A percentile compares a stretch with the other conserved stretches of the same genome.
Evolutionary conservation across 2,329 filamentous ascomycete genomes (phyloP).

Genomic region (Aspergillus floridensis): DNA sequence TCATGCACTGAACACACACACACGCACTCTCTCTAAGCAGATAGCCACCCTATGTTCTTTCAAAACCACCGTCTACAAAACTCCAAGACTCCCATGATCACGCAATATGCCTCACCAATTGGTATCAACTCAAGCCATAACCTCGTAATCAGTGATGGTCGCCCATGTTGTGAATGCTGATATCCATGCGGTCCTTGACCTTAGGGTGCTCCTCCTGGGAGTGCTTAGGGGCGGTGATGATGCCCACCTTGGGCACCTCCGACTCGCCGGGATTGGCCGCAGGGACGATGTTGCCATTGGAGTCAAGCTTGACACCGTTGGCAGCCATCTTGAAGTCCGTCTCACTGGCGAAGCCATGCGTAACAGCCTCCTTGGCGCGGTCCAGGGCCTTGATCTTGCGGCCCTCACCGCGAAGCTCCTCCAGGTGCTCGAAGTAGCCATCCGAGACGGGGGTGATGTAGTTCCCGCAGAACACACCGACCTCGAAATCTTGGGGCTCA

Average conservation of each 20-base stretch:
- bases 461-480: slow-evolving; percentile 86
- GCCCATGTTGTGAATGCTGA: slow-evolving; percentile 59
- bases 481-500: slow-evolving; percentile 68
- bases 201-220: slow-evolving; percentile 37
- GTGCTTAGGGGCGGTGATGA: slow-evolving; percentile 18
- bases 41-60: slow-evolving; percentile 17
- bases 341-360: slow-evolving; percentile 60
- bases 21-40: slow-evolving; percentile 12
- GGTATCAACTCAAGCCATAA: slow-evolving; percentile 8
- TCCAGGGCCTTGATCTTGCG: slow-evolving; percentile 66
- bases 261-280: slow-evolving; percentile 29
- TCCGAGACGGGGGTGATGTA: slow-evolving; percentile 79
- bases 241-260: slow-evolving; percentile 25
- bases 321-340: slow-evolving; percentile 62
- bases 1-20: slow-evolving; percentile 8
- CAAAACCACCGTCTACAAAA: slow-evolving; percentile 18
- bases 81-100: slow-evolving; percentile 21
- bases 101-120: slow-evolving; percentile 10
- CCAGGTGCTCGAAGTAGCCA: slow-evolving; percentile 79
- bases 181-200: slow-evolving; percentile 55
- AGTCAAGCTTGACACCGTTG: slow-evolving; percentile 59
- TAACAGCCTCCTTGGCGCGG: slow-evolving; percentile 62
- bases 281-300: slow-evolving; percentile 57
- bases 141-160: slow-evolving; percentile 41
- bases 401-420: slow-evolving; percentile 67